Conservation (phyloP, 192 early-diverging fungal genomes). For the Coemansia sp. region DNA sequence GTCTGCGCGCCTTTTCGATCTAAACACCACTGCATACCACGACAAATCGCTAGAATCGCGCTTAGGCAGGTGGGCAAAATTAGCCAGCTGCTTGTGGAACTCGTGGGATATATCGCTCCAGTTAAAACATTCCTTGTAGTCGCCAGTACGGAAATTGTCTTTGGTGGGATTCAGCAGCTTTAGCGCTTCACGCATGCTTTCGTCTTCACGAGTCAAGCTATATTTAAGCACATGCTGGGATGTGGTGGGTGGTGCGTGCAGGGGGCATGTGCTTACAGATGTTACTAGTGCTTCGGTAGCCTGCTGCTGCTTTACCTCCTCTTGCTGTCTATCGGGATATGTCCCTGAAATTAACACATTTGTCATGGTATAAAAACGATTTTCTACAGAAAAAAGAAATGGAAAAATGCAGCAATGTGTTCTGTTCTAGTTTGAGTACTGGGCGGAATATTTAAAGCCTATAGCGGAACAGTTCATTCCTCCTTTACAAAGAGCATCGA, state of each 20-base stretch:
- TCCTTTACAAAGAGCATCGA: not conserved
- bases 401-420: slow-evolving; percentile 5
- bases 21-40: slow-evolving; percentile 51
- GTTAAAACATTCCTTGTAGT: slow-evolving; percentile 41
- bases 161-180: slow-evolving; percentile 14
- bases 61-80: not conserved
- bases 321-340: not conserved
- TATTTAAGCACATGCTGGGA: slow-evolving; percentile 13
- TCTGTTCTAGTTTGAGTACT: not conserved
- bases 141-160: slow-evolving; percentile 27
- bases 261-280: not conserved
- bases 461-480: not conserved
- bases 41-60: not conserved
- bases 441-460: not conserved
- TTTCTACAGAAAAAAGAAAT: not conserved
- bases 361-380: slow-evolving; percentile 10
- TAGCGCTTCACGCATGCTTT: slow-evolving; percentile 36
- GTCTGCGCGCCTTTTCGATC: slow-evolving; percentile 34
- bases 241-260: slow-evolving; percentile 3
- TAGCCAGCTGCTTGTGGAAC: slow-evolving; percentile 5
- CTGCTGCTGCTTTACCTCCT: not conserved
- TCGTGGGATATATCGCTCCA: slow-evolving; percentile 28
- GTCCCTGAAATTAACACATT: slow-evolving; percentile 13
- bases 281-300: not conserved
- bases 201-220: slow-evolving; percentile 32